These are phyloP conservation scores for Coemansia sp. DNA, from an alignment of 192 early-diverging fungal species.

Conservation along the genomic window DNA sequence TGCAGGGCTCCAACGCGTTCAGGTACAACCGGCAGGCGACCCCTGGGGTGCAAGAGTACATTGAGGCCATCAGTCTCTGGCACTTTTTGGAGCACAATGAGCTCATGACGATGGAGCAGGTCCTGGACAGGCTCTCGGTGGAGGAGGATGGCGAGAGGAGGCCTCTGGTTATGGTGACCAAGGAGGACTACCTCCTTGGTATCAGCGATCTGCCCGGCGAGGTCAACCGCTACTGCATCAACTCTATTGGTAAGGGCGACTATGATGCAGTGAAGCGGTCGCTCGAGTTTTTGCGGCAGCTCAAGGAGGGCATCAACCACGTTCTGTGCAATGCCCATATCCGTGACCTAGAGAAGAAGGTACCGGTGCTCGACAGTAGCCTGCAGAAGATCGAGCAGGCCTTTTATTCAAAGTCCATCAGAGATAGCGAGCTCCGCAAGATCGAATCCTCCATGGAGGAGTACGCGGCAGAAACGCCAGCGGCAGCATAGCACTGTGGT, in stretches of 20 bases:
- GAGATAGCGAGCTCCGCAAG: conserved; percentile 22
- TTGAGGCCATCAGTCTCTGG: conserved; percentile 48
- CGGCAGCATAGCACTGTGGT: too few relatives aligned
- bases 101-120: conserved; percentile 34
- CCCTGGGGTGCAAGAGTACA: conserved; percentile 44
- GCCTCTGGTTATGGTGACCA: conserved; percentile 18
- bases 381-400: conserved; percentile 43
- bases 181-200: conserved; percentile 53
- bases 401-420: conserved; percentile 41
- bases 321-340: conserved; percentile 5
- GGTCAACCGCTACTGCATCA: conserved; percentile 56
- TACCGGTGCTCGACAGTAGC: conserved; percentile 33
- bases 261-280: conserved; percentile 30
- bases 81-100: conserved; percentile 21
- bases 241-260: conserved; percentile 48
- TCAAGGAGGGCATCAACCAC: conserved; percentile 42
- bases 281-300: conserved; percentile 35
- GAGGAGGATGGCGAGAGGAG: background rate
- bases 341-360: conserved; percentile 33
- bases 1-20: conserved; percentile 33
- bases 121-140: conserved; percentile 11
- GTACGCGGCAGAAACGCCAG: too few relatives aligned
- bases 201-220: conserved; percentile 57
- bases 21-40: conserved; percentile 41
- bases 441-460: too few relatives aligned